Percentiles rank a stretch among this genome's conserved stretches.
Conservation (phyloP, 2,329 filamentous ascomycete species). For the Emydomyces testavorans region DNA sequence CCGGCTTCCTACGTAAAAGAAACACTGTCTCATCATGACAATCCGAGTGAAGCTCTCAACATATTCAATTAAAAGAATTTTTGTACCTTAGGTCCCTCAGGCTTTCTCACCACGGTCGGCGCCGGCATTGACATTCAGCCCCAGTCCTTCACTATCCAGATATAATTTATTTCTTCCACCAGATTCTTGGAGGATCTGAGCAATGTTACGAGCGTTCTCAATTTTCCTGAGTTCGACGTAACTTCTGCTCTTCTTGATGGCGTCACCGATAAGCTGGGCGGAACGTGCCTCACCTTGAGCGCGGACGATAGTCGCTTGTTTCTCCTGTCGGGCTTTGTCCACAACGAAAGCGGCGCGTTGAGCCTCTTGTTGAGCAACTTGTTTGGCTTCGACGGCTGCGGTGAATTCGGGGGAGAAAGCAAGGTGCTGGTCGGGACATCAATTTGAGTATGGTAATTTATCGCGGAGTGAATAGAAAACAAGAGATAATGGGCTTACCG, state of each 20-base stretch:
- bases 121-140: conserved; percentile 61
- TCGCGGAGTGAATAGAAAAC: background rate
- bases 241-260: conserved; percentile 97
- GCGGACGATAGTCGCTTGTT: conserved; percentile 96
- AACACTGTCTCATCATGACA: background rate
- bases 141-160: conserved; percentile 79
- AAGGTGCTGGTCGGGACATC: conserved; percentile 41
- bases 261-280: conserved; percentile 93
- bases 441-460: background rate
- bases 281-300: conserved; percentile 98
- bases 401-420: conserved; percentile 60
- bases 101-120: conserved; percentile 21
- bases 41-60: background rate
- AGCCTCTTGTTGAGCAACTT: conserved; percentile 75
- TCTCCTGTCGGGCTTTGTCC: conserved; percentile 97
- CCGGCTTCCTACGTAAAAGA: background rate
- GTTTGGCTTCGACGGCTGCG: conserved; percentile 57
- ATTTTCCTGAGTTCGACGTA: conserved; percentile 97
- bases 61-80: no score
- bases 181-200: conserved; percentile 71
- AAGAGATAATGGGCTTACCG: conserved; percentile 46
- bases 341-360: conserved; percentile 95
- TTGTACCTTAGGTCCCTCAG: background rate
- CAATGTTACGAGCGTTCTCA: conserved; percentile 86
- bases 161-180: conserved; percentile 88